Conservation (phyloP, 345 rosid species). For the Salix arbutifolia region DNA sequence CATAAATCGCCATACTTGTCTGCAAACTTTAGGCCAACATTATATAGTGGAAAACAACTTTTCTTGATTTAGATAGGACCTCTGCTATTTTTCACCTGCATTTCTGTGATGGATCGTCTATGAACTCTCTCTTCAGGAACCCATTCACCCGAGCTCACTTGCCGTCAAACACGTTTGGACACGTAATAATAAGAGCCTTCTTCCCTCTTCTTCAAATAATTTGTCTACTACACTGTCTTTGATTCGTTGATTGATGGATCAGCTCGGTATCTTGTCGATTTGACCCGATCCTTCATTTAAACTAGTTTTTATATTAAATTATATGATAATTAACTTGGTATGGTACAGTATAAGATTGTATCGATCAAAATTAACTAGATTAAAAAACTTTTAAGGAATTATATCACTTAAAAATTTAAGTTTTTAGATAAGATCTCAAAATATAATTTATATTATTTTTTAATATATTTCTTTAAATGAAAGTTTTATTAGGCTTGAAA, state of each 20-base stretch:
- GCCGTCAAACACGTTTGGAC: not conserved
- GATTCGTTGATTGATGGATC: too few relatives aligned
- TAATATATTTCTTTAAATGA: accelerated
- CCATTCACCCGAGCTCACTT: not conserved
- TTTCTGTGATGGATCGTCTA: not conserved
- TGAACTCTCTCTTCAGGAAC: not conserved
- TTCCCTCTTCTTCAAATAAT: not conserved
- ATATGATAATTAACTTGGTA: not conserved
- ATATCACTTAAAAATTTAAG: accelerated
- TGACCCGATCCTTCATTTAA: too few relatives aligned
- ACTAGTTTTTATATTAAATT: not conserved
- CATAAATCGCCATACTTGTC: conserved; percentile 13
- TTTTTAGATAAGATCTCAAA: too few relatives aligned
- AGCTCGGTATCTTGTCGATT: too few relatives aligned
- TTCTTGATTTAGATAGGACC: conserved; percentile 33
- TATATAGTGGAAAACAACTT: conserved; percentile 51
- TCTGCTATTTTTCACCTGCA: not conserved
- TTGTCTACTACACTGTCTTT: not conserved
- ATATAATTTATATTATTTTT: too few relatives aligned
- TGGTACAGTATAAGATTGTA: too few relatives aligned
- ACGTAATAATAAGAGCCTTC: not conserved
- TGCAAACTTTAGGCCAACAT: conserved; percentile 48
- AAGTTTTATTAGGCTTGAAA: accelerated
- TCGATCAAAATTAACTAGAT: too few relatives aligned
- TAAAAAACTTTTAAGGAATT: too few relatives aligned